Evolutionary conservation across 1,139 yeast genomes (phyloP).

Genomic region (Candida neerlandica): DNA sequence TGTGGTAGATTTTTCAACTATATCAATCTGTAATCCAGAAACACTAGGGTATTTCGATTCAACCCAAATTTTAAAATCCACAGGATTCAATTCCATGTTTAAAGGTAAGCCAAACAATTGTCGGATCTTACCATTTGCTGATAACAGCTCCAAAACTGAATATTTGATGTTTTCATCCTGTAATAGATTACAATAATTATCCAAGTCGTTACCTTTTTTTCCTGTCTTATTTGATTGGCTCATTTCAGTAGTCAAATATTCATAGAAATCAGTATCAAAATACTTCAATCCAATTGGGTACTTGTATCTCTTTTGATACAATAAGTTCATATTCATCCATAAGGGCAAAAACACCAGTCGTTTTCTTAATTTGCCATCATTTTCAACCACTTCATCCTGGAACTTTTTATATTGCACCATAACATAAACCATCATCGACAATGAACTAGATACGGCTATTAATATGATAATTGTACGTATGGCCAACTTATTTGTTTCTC

Average conservation of each 20-base stretch:
- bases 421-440: constrained; percentile 29
- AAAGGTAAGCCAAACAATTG: constrained; percentile 36
- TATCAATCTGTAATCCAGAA: constrained; percentile 30
- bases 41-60: constrained; percentile 32
- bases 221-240: constrained; percentile 12
- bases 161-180: constrained; percentile 28
- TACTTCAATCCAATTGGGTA: constrained; percentile 31
- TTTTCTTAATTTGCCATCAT: constrained; percentile 6
- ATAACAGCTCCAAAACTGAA: constrained; percentile 31
- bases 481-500: constrained; percentile 17
- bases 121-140: constrained; percentile 24
- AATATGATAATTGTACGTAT: constrained; percentile 26
- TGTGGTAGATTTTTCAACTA: constrained; percentile 15
- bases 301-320: constrained; percentile 21
- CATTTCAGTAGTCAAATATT: constrained; percentile 20
- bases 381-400: constrained; percentile 14
- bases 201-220: constrained; percentile 11
- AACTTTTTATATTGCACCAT: constrained; percentile 23
- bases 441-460: constrained; percentile 25
- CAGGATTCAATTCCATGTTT: constrained; percentile 17
- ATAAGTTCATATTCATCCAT: constrained; percentile 33
- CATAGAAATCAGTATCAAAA: constrained; percentile 27
- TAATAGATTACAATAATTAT: constrained; percentile 19
- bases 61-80: constrained; percentile 31
- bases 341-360: constrained; percentile 31